Percentiles rank a stretch among this genome's conserved stretches.
Conservation (phyloP, 768 basidiomycete genomes). For the Termitomyces sp. region DNA sequence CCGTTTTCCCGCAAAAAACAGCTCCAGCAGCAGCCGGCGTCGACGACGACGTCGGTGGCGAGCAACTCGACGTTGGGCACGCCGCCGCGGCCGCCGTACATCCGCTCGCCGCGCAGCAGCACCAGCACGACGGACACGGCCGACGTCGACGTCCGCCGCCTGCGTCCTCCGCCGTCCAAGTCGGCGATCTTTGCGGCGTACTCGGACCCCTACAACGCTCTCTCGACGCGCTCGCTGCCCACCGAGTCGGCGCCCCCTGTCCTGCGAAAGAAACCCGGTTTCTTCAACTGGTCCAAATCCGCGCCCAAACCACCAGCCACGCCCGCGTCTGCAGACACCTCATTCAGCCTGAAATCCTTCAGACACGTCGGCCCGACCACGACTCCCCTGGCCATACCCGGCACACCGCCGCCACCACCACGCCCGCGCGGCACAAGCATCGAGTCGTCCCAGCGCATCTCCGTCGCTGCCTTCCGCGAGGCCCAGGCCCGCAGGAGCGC, state of each 20-base stretch:
- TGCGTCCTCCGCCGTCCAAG: constrained; percentile 56
- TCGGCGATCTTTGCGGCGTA: constrained; percentile 61
- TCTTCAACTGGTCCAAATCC: constrained; percentile 40
- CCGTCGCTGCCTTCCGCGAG: constrained; percentile 78
- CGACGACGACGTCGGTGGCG: constrained; percentile 16
- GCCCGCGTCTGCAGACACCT: constrained; percentile 21
- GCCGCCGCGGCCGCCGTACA: constrained; percentile 26
- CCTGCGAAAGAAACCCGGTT: constrained; percentile 27
- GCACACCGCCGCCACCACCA: constrained; percentile 26
- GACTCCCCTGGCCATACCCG: constrained; percentile 18
- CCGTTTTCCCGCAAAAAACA: constrained; percentile 34
- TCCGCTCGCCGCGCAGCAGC: constrained; percentile 24
- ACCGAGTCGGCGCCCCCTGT: constrained; percentile 21
- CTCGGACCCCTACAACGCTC: constrained; percentile 42
- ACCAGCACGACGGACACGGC: constrained; percentile 38
- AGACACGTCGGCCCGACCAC: constrained; percentile 49
- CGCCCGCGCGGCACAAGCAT: constrained; percentile 55
- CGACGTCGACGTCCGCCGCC: constrained; percentile 31
- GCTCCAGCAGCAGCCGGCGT: background rate
- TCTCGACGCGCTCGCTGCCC: constrained; percentile 65
- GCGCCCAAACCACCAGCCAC: constrained; percentile 8
- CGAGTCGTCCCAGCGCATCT: constrained; percentile 69
- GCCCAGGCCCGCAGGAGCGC: constrained; percentile 63
- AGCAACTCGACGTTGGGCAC: constrained; percentile 14
- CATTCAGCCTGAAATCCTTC: constrained; percentile 74